These are phyloP conservation scores for Elaeis oleifera DNA, from an alignment of 202 grass and related monocot genomes.

Conservation along the genomic window DNA sequence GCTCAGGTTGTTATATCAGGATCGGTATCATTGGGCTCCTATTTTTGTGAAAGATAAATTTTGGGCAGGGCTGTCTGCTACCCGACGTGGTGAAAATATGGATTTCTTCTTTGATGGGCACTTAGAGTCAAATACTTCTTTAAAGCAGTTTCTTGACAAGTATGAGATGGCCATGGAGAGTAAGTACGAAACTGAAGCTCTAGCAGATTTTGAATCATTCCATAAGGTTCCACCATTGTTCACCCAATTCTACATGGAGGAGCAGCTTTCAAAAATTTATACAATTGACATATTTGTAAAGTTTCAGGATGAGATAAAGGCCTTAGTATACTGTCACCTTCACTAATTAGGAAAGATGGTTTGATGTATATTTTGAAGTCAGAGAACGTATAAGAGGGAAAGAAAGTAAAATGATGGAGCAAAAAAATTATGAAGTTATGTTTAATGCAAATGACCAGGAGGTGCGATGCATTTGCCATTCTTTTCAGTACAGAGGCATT, in stretches of 20 bases:
- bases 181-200: constrained; percentile 24
- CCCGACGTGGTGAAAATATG: constrained; percentile 13
- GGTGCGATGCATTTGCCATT: constrained; percentile 25
- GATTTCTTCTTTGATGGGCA: constrained; percentile 21
- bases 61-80: constrained; percentile 21
- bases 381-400: constrained; percentile 18
- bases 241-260: constrained; percentile 29
- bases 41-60: constrained; percentile 25
- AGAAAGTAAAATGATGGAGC: constrained; percentile 19
- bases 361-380: constrained; percentile 15
- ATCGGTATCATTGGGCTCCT: constrained; percentile 11
- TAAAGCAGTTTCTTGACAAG: constrained; percentile 20
- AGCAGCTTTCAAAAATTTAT: constrained; percentile 24
- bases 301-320: constrained; percentile 27
- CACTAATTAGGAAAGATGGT: constrained; percentile 11
- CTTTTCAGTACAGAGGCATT: constrained; percentile 25
- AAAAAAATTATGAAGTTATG: constrained; percentile 23
- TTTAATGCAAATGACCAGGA: constrained; percentile 17
- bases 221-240: constrained; percentile 20
- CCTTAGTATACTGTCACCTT: constrained; percentile 25
- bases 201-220: constrained; percentile 30
- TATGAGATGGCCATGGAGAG: constrained; percentile 19
- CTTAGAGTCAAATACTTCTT: constrained; percentile 18
- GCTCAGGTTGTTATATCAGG: constrained; percentile 17
- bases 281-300: constrained; percentile 23